A percentile compares a stretch with the other conserved stretches of the same genome.
Conservation (phyloP, 139 green algal genomes). For the Diplosphaera chodatii region DNA sequence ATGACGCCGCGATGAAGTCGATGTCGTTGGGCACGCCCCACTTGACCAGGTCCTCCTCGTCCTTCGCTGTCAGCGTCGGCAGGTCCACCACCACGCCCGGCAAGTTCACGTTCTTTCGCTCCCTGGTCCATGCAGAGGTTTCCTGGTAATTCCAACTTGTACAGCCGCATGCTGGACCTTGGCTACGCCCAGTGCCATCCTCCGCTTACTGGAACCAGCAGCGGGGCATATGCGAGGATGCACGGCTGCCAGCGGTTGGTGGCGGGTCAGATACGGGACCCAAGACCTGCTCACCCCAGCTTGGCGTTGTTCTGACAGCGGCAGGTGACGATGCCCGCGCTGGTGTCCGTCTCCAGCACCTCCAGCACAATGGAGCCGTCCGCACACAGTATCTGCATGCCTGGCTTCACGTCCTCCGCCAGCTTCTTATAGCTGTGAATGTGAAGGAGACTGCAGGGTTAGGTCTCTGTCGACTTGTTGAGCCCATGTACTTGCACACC, state of each 20-base stretch:
- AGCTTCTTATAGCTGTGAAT: conserved; percentile 89
- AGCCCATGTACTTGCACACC: too few species aligned
- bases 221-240: too few species aligned
- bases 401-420: conserved; percentile 75
- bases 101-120: conserved; percentile 98
- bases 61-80: conserved; percentile 94
- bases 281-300: conserved; percentile 82
- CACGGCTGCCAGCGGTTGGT: too few species aligned
- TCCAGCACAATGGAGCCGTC: conserved; percentile 95
- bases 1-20: conserved; percentile 98
- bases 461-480: too few species aligned
- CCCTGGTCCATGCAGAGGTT: too few species aligned
- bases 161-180: too few species aligned
- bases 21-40: conserved; percentile 97
- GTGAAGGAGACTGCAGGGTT: too few species aligned
- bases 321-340: conserved; percentile 64
- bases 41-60: conserved; percentile 85
- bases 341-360: conserved; percentile 74
- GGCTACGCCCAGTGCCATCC: too few species aligned
- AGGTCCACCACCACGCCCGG: conserved; percentile 95
- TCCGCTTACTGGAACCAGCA: too few species aligned
- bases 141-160: too few species aligned
- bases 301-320: conserved; percentile 86
- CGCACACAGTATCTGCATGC: conserved; percentile 82
- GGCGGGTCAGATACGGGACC: too few species aligned